phyloP scores from a whole-genome alignment of 306 rosid genomes.

The Rosa lucieae region DNA sequence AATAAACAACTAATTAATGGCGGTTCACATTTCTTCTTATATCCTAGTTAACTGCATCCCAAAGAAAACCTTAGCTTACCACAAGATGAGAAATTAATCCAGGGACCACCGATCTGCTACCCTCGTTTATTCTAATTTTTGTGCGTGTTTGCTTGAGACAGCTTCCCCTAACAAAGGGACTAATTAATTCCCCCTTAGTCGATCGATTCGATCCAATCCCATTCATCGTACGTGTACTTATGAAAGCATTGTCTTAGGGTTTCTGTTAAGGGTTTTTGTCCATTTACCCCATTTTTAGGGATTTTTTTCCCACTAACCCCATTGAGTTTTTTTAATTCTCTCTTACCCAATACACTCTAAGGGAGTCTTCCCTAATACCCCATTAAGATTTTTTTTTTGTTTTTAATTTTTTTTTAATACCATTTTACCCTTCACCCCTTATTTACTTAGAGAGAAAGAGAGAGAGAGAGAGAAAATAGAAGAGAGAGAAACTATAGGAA shows the following conservation, averaged over 20 bases:
- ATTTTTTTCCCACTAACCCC: too few species aligned
- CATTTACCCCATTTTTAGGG: too few species aligned
- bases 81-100: not conserved
- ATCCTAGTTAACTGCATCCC: not conserved
- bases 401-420: too few species aligned
- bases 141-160: slow-evolving; percentile 14
- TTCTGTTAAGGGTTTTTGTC: too few species aligned
- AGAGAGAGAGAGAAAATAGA: too few species aligned
- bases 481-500: too few species aligned
- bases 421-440: too few species aligned
- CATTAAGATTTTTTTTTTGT: too few species aligned
- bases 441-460: too few species aligned
- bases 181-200: slow-evolving; percentile 12
- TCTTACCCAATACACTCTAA: too few species aligned
- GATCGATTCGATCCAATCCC: slow-evolving; percentile 1
- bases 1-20: not conserved
- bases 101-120: not conserved
- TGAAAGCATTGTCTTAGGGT: slow-evolving; percentile 13
- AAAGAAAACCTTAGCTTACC: not conserved
- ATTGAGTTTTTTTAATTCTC: too few species aligned
- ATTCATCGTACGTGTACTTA: slow-evolving; percentile 1
- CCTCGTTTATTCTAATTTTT: not conserved
- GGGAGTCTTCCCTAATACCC: too few species aligned
- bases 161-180: slow-evolving; percentile 33
- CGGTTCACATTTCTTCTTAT: not conserved